Base-by-base conservation (phyloP, 2,329 filamentous ascomycete species). In the Fusarium luffae region DNA sequence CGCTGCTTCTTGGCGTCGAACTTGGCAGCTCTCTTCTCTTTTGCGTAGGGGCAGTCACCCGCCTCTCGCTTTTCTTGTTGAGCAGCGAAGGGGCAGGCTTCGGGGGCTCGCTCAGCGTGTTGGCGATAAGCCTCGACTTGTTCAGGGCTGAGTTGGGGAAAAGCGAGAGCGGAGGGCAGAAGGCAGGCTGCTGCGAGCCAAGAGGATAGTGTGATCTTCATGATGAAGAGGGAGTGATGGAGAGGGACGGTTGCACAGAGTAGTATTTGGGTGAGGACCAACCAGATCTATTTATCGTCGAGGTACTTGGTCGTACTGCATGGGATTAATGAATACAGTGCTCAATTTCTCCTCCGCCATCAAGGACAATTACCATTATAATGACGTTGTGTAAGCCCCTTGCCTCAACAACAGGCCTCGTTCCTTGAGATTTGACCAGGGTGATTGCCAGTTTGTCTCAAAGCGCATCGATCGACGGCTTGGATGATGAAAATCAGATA, bases 1-100 rank as follows among this genome's bases (percentile, higher is more conserved):
- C n/a, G 43, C 13, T 63, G 59, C n/a, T 56, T 32, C 25, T 63
- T 49, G 25, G 60, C 49, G 3, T 63, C 25, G 3, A 63, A 63
- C 7, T n/a, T 54, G 1, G n/a, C 18, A 18, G 60, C 43, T 44
- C 60, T 37, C 9, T 49, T 63, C 5, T 40, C 21, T 7, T 63
- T 63, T 4, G 19, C 30, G 5, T 57, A 63, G 0, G 48, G 58
- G 7, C 42, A 63, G 13, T 27, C 23, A 1, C n/a, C 34, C 18
- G 23, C 2, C 3, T 63, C 34, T 5, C 34, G 40, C 28, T 55
- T 56, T 14, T 63, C 23, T 7, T 42, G 34, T 1, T 63, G 11
- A 6, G 58, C 19, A 4, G 48, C 14, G 11, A 63, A 57, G 13
- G 60, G 43, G 3, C 59, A 63, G 4, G 43, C 49, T n/a, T 30